Conservation (phyloP, 1,284 basidiomycete species). For the Cryptococcus sp. region DNA sequence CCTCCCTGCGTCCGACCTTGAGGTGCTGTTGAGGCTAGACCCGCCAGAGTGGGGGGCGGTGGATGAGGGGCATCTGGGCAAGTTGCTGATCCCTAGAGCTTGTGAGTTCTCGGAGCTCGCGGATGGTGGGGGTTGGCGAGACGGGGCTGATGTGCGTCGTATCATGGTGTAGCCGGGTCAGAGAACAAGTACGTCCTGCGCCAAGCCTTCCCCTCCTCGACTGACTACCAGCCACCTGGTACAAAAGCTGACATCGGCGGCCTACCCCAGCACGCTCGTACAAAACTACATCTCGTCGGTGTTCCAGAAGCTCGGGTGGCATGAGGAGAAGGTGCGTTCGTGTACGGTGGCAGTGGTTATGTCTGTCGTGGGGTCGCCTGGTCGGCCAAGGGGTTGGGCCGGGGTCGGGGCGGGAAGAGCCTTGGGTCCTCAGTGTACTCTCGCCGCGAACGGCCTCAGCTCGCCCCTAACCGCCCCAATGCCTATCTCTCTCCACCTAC, state of each 20-base stretch:
- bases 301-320: constrained; percentile 72
- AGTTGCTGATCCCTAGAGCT: constrained; percentile 74
- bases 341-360: neutral
- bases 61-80: constrained; percentile 61
- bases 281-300: constrained; percentile 69
- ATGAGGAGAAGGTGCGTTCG: constrained; percentile 62
- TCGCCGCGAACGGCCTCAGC: neutral
- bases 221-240: neutral
- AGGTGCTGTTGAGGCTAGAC: constrained; percentile 20
- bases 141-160: neutral
- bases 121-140: neutral
- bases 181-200: constrained; percentile 37
- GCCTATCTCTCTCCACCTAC: neutral
- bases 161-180: constrained; percentile 44
- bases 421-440: neutral
- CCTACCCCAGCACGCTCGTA: constrained; percentile 64
- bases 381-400: too few species aligned
- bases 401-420: too few species aligned
- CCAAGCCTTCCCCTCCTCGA: too few species aligned
- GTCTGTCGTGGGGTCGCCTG: too few species aligned
- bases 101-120: constrained; percentile 54
- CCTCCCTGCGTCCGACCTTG: constrained; percentile 13
- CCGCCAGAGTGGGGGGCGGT: constrained; percentile 42
- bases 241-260: constrained; percentile 9
- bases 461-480: neutral